phyloP scores from a whole-genome alignment of 129 eudicot genomes.

The Flaveria ramosissima region DNA sequence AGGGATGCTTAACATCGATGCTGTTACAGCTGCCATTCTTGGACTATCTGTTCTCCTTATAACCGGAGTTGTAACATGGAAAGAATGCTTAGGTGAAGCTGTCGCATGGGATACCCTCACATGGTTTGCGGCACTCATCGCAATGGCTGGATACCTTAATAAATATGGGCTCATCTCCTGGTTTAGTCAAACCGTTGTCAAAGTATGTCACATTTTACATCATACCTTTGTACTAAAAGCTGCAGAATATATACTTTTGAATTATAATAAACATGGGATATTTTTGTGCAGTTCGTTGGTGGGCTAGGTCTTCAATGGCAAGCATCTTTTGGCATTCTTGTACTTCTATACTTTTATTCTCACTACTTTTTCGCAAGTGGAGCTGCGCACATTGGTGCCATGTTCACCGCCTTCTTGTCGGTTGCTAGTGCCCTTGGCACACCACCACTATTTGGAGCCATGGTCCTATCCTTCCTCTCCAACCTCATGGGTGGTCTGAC shows the following conservation, averaged over 20 bases:
- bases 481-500: slow-evolving; percentile 98
- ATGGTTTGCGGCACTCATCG: slow-evolving; percentile 99
- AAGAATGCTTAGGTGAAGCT: slow-evolving; percentile 89
- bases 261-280: background rate
- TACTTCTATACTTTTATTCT: slow-evolving; percentile 90
- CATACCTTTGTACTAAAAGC: background rate
- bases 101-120: slow-evolving; percentile 99
- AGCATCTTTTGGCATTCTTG: slow-evolving; percentile 87
- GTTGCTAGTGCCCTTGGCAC: slow-evolving; percentile 97
- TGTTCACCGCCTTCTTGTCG: slow-evolving; percentile 93
- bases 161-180: slow-evolving; percentile 96
- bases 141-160: slow-evolving; percentile 99
- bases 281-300: slow-evolving; percentile 81
- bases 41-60: slow-evolving; percentile 88
- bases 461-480: slow-evolving; percentile 86
- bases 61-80: slow-evolving; percentile 97
- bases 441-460: slow-evolving; percentile 76
- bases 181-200: slow-evolving; percentile 96
- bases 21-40: slow-evolving; percentile 98
- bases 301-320: slow-evolving; percentile 98
- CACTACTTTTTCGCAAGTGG: slow-evolving; percentile 99
- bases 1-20: slow-evolving; percentile 74
- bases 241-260: background rate
- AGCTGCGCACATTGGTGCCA: slow-evolving; percentile 98
- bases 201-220: slow-evolving; percentile 43